These are phyloP conservation scores for Ascosphaera aggregata DNA, from an alignment of 2,329 filamentous ascomycete genomes.

Conservation along the genomic window DNA sequence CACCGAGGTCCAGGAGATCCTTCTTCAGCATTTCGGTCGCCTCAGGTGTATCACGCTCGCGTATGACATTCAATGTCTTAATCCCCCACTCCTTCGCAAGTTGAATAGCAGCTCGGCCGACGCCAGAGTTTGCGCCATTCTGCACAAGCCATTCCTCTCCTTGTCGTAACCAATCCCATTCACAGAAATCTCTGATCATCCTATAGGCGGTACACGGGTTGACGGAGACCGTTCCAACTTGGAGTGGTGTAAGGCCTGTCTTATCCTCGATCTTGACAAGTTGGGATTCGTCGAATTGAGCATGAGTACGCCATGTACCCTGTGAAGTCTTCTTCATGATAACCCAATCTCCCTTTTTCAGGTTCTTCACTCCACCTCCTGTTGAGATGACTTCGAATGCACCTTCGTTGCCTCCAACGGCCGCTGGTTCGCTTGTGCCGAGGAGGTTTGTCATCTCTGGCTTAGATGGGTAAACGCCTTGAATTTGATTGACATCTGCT, in stretches of 20 bases:
- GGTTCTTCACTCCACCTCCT: constrained; percentile 35
- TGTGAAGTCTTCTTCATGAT: constrained; percentile 64
- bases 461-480: constrained; percentile 82
- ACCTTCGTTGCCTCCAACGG: constrained; percentile 68
- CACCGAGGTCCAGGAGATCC: constrained; percentile 37
- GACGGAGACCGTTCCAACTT: constrained; percentile 71
- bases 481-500: constrained; percentile 92
- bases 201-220: constrained; percentile 91
- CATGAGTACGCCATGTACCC: constrained; percentile 90
- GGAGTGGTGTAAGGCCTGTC: constrained; percentile 45
- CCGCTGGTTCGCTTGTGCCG: constrained; percentile 43
- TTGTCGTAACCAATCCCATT: constrained; percentile 24
- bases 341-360: constrained; percentile 74
- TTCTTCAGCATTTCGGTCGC: constrained; percentile 41
- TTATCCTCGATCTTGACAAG: constrained; percentile 48
- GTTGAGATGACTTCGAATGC: constrained; percentile 68
- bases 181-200: constrained; percentile 62
- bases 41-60: constrained; percentile 40
- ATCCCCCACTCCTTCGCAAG: constrained; percentile 67
- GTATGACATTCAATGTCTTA: constrained; percentile 72
- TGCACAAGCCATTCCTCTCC: constrained; percentile 91
- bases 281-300: constrained; percentile 36
- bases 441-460: constrained; percentile 54
- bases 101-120: constrained; percentile 80
- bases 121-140: constrained; percentile 87